These are phyloP conservation scores for Lichtheimia ramosa DNA, from an alignment of 371 early-diverging fungal genomes.

Conservation along the genomic window DNA sequence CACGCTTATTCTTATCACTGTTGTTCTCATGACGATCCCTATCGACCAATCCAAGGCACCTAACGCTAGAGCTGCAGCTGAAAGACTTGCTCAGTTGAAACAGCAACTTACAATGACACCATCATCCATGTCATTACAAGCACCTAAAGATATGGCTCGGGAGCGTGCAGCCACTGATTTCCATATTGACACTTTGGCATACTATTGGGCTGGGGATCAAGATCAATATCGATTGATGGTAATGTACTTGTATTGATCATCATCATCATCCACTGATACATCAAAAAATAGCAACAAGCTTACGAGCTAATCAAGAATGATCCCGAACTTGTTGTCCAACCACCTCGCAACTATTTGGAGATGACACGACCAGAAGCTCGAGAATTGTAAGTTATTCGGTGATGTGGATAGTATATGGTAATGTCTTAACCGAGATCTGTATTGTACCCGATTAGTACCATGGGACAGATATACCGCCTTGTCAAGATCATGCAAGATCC, in stretches of 20 bases:
- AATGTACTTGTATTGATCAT: constrained; percentile 4
- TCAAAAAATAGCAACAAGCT: constrained; percentile 35
- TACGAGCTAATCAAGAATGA: constrained; percentile 56
- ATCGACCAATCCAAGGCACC: constrained; percentile 10
- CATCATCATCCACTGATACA: background rate
- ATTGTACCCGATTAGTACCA: constrained; percentile 33
- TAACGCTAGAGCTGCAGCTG: constrained; percentile 22
- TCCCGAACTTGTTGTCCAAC: constrained; percentile 52
- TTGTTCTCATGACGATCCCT: constrained; percentile 6
- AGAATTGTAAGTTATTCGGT: constrained; percentile 47
- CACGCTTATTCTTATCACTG: background rate
- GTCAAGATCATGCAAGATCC: constrained; percentile 22
- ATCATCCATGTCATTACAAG: constrained; percentile 31
- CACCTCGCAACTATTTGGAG: constrained; percentile 57
- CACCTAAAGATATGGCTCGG: constrained; percentile 41
- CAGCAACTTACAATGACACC: constrained; percentile 28
- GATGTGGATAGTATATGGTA: background rate
- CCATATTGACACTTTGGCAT: constrained; percentile 47
- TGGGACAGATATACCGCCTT: constrained; percentile 58
- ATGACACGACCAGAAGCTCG: constrained; percentile 53
- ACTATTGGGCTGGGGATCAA: constrained; percentile 48
- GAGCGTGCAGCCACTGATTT: constrained; percentile 57
- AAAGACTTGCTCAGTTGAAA: constrained; percentile 27
- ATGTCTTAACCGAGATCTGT: background rate
- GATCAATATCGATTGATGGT: constrained; percentile 40